Base-by-base conservation (phyloP, 78 protist genomes). In the Diacronema lutheri region DNA sequence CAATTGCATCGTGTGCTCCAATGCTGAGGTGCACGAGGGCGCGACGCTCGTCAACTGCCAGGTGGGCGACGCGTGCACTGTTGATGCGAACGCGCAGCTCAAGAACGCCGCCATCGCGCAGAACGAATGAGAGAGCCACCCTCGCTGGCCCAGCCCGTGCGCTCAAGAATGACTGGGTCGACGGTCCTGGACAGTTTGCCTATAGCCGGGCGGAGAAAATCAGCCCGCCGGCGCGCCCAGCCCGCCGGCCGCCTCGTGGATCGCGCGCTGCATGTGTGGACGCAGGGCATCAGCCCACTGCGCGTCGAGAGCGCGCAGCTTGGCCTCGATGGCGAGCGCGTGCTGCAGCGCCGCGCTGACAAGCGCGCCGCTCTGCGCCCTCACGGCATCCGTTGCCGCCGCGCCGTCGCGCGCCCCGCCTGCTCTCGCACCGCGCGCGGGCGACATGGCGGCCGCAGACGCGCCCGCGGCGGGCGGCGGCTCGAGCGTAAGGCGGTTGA, bases 1-100 rank as follows among this genome's bases (percentile, higher is more conserved):
- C 7, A 72, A 72, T 38, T n/a, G 79, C 21, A 29, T 72, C 61
- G 21, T 72, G 20, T 38, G 79, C 61, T 1, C 23, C 40, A 35
- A 35, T 20, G 57, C 79, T 6, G 79, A 72, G 79, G 46, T 72
- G 23, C 58, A 23, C 79, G 38, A 72, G 21, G 79, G 79, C 79
- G 79, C 58, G 61, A 25, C n/a, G n/a, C 79, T 72, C 56, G 29
- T 44, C 0, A 60, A 72, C 58, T 38, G 9, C 9, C 79, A 29
- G 25, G 79, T 72, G 13, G 79, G 60, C 25, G 4, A 0, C 37
- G 25, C 6, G 7, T 38, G 20, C 44, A 38, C 60, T 40, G 79
- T 72, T 60, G 79, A 38, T 21, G 56, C 37, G 13, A 60, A 38
- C 12, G 79, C 38, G 20, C 10, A 29, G 12, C 13, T 26, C 13